Conservation (phyloP, 805 yeast species). For the Zygosaccharomyces bisporus region DNA sequence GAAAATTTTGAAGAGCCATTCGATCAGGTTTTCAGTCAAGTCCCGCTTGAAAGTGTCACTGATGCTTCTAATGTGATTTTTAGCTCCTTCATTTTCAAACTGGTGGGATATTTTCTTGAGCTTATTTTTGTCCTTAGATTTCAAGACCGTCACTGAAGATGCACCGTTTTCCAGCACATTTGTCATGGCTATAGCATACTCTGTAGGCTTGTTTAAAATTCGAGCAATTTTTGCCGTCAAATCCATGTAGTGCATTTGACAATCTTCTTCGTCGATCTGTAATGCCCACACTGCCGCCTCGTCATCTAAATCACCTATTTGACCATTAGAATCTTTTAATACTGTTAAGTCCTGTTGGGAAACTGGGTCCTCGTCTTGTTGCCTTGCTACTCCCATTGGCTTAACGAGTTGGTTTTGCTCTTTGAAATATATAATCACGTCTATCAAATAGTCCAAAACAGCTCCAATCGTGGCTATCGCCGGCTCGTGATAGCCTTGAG, state of each 20-base stretch:
- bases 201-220: conserved; percentile 26
- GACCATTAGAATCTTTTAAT: conserved; percentile 11
- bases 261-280: conserved; percentile 29
- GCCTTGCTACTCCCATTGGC: conserved; percentile 7
- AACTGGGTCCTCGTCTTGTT: not conserved
- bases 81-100: conserved; percentile 24
- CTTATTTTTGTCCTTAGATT: conserved; percentile 18
- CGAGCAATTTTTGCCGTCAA: conserved; percentile 24
- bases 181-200: conserved; percentile 26
- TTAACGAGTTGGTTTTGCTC: conserved; percentile 9
- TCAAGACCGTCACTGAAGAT: conserved; percentile 23
- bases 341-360: not conserved
- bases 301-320: not conserved
- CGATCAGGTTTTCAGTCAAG: conserved; percentile 24
- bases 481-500: conserved; percentile 12
- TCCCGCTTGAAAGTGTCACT: conserved; percentile 27
- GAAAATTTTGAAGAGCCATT: conserved; percentile 24
- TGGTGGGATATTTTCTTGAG: conserved; percentile 18
- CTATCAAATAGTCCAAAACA: conserved; percentile 29
- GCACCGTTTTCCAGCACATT: conserved; percentile 18
- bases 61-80: conserved; percentile 21
- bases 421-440: conserved; percentile 17
- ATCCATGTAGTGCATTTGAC: conserved; percentile 27
- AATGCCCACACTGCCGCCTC: conserved; percentile 22
- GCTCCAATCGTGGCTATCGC: conserved; percentile 17